Base-by-base conservation (phyloP, 768 basidiomycete species). In the Russula lepida region DNA sequence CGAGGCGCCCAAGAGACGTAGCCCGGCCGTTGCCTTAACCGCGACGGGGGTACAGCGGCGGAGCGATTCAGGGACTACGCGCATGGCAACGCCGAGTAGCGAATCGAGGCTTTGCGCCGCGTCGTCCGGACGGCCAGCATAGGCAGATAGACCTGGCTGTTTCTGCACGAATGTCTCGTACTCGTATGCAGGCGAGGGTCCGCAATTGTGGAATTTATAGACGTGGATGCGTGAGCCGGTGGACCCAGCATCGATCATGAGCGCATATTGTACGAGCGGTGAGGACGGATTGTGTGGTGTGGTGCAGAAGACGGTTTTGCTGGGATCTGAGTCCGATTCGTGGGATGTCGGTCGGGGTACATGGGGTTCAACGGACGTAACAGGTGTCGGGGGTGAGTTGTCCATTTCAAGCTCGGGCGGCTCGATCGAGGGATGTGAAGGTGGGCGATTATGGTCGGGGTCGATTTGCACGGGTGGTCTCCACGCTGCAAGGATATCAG, bases 181-280 rank as follows among this genome's bases (percentile, higher is more conserved):
- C 71, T 98, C 95, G 73, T 89, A 90, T 23, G 77, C 70, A 1
- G 93, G 85, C 0, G 88, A 82, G 0, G 85, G 72, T 0, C 78
- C 77, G 76, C 93, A 94, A 77, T 93, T 86, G 80, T 95, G 81
- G 83, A 98, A 98, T 71, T 97, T 98, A 85, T 98, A 99, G 33
- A 98, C 81, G 79, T 99, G 97, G 69, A 98, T 94, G 19, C 97
- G 84, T 0, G 95, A 97, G 21, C 95, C 97, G 0, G 94, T 97
- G 19, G 95, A 98, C 25, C 97, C 97, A 0, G 97, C 95, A 72
- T 99, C 97, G 75, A 98, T 90, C 86, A 98, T 97, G 68, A 98
- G 81, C 0, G 92, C 94, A 72, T 90, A 99, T 71, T 93, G 92
- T 13, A 95, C 87, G 59, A 95, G 77, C 0, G 81, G 79, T 52